Evolutionary conservation across 2,329 filamentous ascomycete genomes (phyloP).

Genomic region (Boeremia lycopersici): DNA sequence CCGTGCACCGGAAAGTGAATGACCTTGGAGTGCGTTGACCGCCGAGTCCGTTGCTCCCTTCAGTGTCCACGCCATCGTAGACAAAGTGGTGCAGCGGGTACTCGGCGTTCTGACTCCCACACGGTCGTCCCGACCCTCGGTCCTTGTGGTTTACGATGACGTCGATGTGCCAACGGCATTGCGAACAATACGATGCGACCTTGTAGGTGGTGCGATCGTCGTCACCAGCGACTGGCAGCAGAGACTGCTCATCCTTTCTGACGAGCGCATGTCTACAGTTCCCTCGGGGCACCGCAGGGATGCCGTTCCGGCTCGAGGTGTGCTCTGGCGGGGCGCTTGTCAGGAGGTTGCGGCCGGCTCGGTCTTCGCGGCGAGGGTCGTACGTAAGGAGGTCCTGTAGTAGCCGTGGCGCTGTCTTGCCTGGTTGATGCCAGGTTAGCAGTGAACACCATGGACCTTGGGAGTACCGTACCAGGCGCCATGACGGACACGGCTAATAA

Average conservation of each 20-base stretch:
- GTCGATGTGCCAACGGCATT: slow-evolving; percentile 67
- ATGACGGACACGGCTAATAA: slow-evolving; percentile 20
- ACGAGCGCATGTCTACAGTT: slow-evolving; percentile 67
- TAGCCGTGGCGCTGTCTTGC: slow-evolving; percentile 58
- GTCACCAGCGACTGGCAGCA: slow-evolving; percentile 52
- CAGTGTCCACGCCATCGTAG: slow-evolving; percentile 27
- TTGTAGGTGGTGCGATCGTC: slow-evolving; percentile 55
- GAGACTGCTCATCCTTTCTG: slow-evolving; percentile 62
- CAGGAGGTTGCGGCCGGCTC: slow-evolving; percentile 60
- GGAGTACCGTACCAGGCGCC: slow-evolving; percentile 29
- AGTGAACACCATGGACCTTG: background rate
- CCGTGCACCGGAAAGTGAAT: slow-evolving; percentile 64
- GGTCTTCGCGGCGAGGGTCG: slow-evolving; percentile 55
- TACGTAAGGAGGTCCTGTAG: slow-evolving; percentile 59
- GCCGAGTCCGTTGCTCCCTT: slow-evolving; percentile 20
- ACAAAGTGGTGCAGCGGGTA: slow-evolving; percentile 68
- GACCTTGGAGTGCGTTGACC: slow-evolving; percentile 26
- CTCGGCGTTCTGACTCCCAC: slow-evolving; percentile 50
- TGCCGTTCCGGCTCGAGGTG: slow-evolving; percentile 42
- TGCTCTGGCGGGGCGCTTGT: slow-evolving; percentile 63
- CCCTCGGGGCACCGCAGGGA: slow-evolving; percentile 42
- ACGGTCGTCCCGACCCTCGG: slow-evolving; percentile 48
- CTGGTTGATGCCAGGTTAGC: slow-evolving; percentile 44
- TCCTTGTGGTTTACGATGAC: slow-evolving; percentile 60
- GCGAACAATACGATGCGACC: slow-evolving; percentile 65